Conservation (phyloP, 352 stramenopile species). For the Globisporangium okanoganense region DNA sequence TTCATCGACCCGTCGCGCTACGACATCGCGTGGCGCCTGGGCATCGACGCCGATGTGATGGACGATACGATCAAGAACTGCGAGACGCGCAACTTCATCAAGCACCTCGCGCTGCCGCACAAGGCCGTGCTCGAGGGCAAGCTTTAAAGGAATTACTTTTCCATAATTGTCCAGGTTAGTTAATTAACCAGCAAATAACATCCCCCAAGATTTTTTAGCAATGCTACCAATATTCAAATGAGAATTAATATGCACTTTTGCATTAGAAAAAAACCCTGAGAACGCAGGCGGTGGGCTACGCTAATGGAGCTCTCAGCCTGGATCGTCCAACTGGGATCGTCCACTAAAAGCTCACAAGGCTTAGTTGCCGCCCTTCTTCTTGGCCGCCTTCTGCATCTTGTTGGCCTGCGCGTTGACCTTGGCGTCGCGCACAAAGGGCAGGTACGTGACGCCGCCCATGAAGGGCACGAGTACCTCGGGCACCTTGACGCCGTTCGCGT, state of each 20-base stretch:
- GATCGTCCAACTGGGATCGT: background rate
- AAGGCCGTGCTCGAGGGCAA: conserved; percentile 42
- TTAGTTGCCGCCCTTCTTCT: conserved; percentile 89
- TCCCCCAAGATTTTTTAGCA: background rate
- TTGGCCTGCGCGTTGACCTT: conserved; percentile 89
- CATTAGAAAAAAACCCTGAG: background rate
- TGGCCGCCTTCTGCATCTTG: conserved; percentile 95
- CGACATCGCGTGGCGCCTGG: conserved; percentile 75
- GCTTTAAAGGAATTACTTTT: background rate
- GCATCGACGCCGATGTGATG: conserved; percentile 78
- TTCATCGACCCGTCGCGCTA: conserved; percentile 65
- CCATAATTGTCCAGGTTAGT: background rate
- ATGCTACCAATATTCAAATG: background rate
- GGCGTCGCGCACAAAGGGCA: conserved; percentile 96
- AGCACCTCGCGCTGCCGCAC: conserved; percentile 75
- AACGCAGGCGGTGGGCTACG: background rate
- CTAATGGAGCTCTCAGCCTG: background rate
- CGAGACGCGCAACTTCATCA: conserved; percentile 85
- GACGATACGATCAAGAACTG: conserved; percentile 72
- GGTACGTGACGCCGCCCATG: conserved; percentile 98
- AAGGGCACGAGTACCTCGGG: conserved; percentile 97
- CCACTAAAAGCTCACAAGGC: background rate
- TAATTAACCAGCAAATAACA: background rate
- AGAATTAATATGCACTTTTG: background rate
- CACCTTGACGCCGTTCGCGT: conserved; percentile 95